Evolutionary conservation across 2,329 filamentous ascomycete species (phyloP), one percentile per base, ranked within the genome.

Genomic region (Zelopaecilomyces penicillatus): DNA sequence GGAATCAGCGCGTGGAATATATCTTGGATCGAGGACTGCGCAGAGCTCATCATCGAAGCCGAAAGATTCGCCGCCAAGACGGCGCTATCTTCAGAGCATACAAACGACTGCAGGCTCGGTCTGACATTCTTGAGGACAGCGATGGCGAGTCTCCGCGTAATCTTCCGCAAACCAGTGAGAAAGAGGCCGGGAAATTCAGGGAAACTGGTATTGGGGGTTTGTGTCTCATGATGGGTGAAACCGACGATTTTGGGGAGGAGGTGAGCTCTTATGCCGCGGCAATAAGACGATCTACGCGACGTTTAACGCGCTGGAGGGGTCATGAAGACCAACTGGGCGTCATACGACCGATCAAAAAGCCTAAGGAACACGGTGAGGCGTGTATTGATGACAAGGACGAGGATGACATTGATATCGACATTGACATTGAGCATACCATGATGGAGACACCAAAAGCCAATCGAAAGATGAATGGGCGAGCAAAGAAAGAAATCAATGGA

Each of bases 241-340:
- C 72, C 0, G 83, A 87, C 49, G 86, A 91, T 63, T 85, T 81
- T 53, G 87, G 87, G 37, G 87, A 91, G 61, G 85, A 91, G 61
- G 73, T 80, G 5, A 74, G 75, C 44, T 72, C 78, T 2, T 82
- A 86, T 46, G 76, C 80, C 4, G 78, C 83, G 8, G 76, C 85
- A 6, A 65, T 91, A 12, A 70, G 82, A 43, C 75, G 83, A 11
- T 73, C 75, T 1, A 68, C 73, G 19, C 74, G 87, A 29, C 74
- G 87, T 35, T 67, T 91, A n/a, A 68, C 75, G 42, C 75, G 86
- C 30, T 91, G 87, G 87, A 67, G 67, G n/a, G 64, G 66, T 3
- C 66, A 62, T 8, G 65, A 65, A n/a, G 54, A 61, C 8, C 65
- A 67, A 19, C 61, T 73, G 3, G 72, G 71, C 2, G 69, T 76